A percentile compares a stretch with the other conserved stretches of the same genome.
Conservation (phyloP, 1,284 basidiomycete species). For the Agaricales sp. region DNA sequence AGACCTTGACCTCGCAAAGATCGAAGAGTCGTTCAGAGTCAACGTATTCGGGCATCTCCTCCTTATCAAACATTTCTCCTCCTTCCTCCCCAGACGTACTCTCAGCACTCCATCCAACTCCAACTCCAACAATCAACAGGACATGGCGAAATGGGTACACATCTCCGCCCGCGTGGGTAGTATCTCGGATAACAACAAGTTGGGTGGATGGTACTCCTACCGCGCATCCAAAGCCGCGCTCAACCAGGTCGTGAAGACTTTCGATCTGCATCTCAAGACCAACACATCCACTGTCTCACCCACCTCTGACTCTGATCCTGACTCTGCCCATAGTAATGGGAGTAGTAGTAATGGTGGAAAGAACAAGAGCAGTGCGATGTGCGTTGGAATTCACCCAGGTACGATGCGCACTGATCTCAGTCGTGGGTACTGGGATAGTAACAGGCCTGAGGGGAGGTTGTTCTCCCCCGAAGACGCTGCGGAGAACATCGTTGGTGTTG, state of each 20-base stretch:
- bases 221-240: slow-evolving; percentile 67
- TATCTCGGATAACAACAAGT: slow-evolving; percentile 45
- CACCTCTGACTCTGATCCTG: too few relatives aligned
- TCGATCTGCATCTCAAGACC: slow-evolving; percentile 52
- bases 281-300: too few relatives aligned
- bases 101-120: too few relatives aligned
- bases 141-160: slow-evolving; percentile 49
- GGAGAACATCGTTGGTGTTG: slow-evolving; percentile 42
- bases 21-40: slow-evolving; percentile 40
- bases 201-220: slow-evolving; percentile 67
- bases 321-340: too few relatives aligned
- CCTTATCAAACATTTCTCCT: slow-evolving; percentile 51
- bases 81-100: slow-evolving; percentile 40
- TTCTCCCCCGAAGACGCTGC: slow-evolving; percentile 58
- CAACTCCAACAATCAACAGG: slow-evolving; percentile 12
- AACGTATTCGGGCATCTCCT: slow-evolving; percentile 54
- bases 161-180: slow-evolving; percentile 55
- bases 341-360: too few relatives aligned
- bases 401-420: slow-evolving; percentile 53
- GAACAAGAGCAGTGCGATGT: slow-evolving; percentile 41
- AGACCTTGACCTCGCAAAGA: slow-evolving; percentile 34
- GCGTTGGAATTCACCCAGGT: slow-evolving; percentile 49
- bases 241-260: slow-evolving; percentile 63
- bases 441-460: slow-evolving; percentile 30
- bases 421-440: slow-evolving; percentile 33